Conservation (phyloP, 352 stramenopile species). For the Blastocystis sp. region DNA sequence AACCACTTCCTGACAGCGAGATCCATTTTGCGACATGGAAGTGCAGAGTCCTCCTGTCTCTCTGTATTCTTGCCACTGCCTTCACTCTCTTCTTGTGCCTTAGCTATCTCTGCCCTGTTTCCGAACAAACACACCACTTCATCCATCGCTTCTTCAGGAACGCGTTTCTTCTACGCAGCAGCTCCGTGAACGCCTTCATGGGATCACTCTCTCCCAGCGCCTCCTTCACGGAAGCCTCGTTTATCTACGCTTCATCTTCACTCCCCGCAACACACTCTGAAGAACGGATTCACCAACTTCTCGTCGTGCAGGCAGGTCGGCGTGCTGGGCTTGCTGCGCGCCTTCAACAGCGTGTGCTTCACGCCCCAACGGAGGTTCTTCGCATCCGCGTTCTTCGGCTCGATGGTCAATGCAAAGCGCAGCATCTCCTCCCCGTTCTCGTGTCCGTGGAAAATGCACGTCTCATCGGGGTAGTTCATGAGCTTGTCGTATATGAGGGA, state of each 20-base stretch:
- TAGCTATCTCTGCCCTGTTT: too few relatives aligned
- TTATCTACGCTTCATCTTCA: background rate
- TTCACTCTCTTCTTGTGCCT: too few relatives aligned
- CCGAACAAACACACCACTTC: too few relatives aligned
- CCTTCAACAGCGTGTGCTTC: slow-evolving; percentile 43
- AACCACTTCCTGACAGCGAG: too few relatives aligned
- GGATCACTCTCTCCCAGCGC: slow-evolving; percentile 34
- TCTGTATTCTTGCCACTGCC: too few relatives aligned
- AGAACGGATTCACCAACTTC: slow-evolving; percentile 73
- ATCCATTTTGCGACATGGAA: too few relatives aligned
- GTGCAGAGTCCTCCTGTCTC: too few relatives aligned
- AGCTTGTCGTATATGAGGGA: slow-evolving; percentile 62
- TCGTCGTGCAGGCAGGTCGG: slow-evolving; percentile 70
- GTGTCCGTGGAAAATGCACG: slow-evolving; percentile 67
- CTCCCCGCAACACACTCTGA: background rate
- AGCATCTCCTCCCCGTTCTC: slow-evolving; percentile 71
- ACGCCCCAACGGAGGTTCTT: slow-evolving; percentile 8
- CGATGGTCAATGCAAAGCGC: slow-evolving; percentile 30
- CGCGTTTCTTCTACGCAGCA: slow-evolving; percentile 48
- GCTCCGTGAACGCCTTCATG: slow-evolving; percentile 37
- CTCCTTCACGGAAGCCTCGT: slow-evolving; percentile 34
- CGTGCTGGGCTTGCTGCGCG: slow-evolving; percentile 30
- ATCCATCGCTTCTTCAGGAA: slow-evolving; percentile 46
- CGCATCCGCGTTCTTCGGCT: slow-evolving; percentile 9
- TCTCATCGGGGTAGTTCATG: slow-evolving; percentile 64